A percentile compares a stretch with the other conserved stretches of the same genome.
Conservation (phyloP, 2,329 filamentous ascomycete genomes). For the Beauveria varroae region DNA sequence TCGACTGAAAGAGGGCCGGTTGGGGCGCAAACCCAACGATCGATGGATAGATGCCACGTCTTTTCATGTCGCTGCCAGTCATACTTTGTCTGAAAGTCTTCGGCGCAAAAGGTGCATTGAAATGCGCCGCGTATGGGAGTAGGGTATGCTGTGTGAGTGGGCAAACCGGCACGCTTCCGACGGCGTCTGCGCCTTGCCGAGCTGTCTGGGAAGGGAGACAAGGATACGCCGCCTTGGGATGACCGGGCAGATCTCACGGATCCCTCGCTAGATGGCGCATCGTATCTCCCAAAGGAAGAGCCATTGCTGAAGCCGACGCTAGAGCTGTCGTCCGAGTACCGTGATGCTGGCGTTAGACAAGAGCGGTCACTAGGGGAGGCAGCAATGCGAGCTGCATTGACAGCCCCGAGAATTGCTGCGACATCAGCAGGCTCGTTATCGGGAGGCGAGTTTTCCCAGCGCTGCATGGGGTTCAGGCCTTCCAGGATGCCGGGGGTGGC, state of each 20-base stretch:
- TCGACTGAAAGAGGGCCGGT: conserved; percentile 50
- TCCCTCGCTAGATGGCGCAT: background rate
- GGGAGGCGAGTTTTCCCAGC: conserved; percentile 26
- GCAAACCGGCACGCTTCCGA: background rate
- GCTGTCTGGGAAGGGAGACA: background rate
- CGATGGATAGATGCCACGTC: conserved; percentile 56
- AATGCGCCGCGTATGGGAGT: conserved; percentile 28
- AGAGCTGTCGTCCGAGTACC: background rate
- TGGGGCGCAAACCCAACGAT: conserved; percentile 57
- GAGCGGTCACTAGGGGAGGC: conserved; percentile 4
- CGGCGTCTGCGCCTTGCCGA: background rate
- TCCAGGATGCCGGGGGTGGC: conserved; percentile 27
- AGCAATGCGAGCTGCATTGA: conserved; percentile 16
- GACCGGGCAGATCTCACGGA: conserved; percentile 1
- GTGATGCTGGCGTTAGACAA: conserved; percentile 2
- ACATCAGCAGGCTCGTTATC: conserved; percentile 24
- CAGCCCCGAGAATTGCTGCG: conserved; percentile 21
- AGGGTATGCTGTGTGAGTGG: background rate
- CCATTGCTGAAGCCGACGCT: conserved; percentile 8
- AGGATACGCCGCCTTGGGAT: background rate
- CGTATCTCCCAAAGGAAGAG: conserved; percentile 5
- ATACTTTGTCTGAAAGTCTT: conserved; percentile 60
- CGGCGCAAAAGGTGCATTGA: conserved; percentile 63
- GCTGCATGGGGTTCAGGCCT: conserved; percentile 21
- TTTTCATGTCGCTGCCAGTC: conserved; percentile 67